These are phyloP conservation scores for Mycena rebaudengoi DNA, from an alignment of 768 basidiomycete genomes.

Conservation along the genomic window DNA sequence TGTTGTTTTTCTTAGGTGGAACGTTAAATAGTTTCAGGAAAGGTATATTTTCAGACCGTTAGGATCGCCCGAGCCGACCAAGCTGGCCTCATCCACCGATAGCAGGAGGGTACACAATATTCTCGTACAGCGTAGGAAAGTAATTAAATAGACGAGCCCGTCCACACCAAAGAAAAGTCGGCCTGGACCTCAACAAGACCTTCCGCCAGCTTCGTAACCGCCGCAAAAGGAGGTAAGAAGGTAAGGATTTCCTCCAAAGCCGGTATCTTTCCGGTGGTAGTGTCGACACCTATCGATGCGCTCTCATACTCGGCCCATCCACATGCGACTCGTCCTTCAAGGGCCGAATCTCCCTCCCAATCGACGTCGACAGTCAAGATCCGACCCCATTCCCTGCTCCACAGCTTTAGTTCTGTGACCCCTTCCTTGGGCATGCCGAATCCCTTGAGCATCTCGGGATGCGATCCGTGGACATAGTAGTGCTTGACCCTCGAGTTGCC, in stretches of 20 bases:
- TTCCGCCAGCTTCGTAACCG: slow-evolving; percentile 62
- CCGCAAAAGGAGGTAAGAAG: slow-evolving; percentile 75
- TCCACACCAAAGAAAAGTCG: background rate
- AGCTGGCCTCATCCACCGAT: too few species aligned
- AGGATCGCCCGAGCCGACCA: too few species aligned
- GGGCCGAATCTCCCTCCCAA: slow-evolving; percentile 44
- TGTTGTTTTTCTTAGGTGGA: too few species aligned
- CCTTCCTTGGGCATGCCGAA: slow-evolving; percentile 35
- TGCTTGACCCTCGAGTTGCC: slow-evolving; percentile 51
- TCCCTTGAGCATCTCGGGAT: slow-evolving; percentile 48
- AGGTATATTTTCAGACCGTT: too few species aligned
- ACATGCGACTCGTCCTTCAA: slow-evolving; percentile 61
- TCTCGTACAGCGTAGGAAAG: background rate
- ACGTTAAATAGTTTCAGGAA: too few species aligned
- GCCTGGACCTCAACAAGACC: slow-evolving; percentile 64
- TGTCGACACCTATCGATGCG: slow-evolving; percentile 56
- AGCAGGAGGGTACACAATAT: too few species aligned
- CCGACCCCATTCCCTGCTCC: slow-evolving; percentile 68
- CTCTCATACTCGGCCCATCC: slow-evolving; percentile 77
- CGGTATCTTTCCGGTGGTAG: slow-evolving; percentile 59
- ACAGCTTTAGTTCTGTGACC: slow-evolving; percentile 58
- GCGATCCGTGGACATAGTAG: slow-evolving; percentile 49
- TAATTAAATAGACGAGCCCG: background rate
- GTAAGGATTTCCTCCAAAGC: slow-evolving; percentile 72
- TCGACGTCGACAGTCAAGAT: slow-evolving; percentile 61